These are phyloP conservation scores for Epichloe baconii DNA, from an alignment of 2,329 filamentous ascomycete genomes.

Conservation along the genomic window DNA sequence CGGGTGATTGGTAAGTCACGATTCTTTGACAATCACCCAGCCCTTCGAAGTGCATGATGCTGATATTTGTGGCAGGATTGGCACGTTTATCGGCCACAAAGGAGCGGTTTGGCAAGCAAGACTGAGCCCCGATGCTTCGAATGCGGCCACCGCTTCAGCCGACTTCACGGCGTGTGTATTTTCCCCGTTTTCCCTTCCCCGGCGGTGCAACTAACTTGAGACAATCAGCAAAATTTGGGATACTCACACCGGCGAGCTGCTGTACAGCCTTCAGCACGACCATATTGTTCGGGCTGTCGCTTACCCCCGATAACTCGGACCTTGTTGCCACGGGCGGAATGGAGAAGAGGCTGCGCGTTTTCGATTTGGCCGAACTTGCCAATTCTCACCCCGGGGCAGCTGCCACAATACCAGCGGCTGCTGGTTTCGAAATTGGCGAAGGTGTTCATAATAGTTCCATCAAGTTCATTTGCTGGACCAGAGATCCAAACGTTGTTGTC, in stretches of 20 bases:
- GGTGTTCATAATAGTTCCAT: constrained; percentile 78
- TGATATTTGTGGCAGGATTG: constrained; percentile 55
- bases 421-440: constrained; percentile 73
- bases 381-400: constrained; percentile 25
- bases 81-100: constrained; percentile 96
- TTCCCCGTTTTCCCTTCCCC: not conserved
- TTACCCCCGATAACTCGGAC: constrained; percentile 70
- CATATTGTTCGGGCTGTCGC: constrained; percentile 93
- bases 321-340: constrained; percentile 86
- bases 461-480: constrained; percentile 92
- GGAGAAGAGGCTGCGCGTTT: constrained; percentile 94
- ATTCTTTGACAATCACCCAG: not conserved
- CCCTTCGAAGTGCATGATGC: not conserved
- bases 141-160: constrained; percentile 85
- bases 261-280: constrained; percentile 77
- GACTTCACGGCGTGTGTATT: constrained; percentile 76
- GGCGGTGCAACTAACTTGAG: not conserved
- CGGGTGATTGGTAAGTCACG: constrained; percentile 66
- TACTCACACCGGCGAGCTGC: constrained; percentile 80
- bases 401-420: constrained; percentile 42
- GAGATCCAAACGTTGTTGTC: constrained; percentile 74
- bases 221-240: constrained; percentile 83
- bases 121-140: constrained; percentile 73
- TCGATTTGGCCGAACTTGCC: constrained; percentile 59
- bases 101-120: constrained; percentile 95